Percentiles rank a stretch among this genome's conserved stretches.
phyloP scores from a whole-genome alignment of 2,329 filamentous ascomycete genomes.

The Sporothrix brunneoviolacea region DNA sequence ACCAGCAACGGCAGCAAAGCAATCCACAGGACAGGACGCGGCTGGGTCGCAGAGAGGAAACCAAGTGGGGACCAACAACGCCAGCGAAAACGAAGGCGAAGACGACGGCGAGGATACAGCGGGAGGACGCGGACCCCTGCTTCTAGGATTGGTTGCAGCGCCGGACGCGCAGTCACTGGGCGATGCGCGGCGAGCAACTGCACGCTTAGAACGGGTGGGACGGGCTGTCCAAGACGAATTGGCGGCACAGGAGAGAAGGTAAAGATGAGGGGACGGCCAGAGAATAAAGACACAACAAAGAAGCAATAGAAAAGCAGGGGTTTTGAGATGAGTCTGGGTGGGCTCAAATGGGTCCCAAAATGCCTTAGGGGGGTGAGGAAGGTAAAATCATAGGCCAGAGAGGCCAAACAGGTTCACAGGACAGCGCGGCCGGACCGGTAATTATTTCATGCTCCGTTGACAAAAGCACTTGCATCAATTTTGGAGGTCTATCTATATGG shows the following conservation, averaged over 20 bases:
- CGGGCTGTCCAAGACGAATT: conserved; percentile 49
- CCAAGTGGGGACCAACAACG: not conserved
- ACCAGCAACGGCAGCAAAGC: not conserved
- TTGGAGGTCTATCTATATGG: conserved; percentile 4
- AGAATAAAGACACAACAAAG: too few species aligned
- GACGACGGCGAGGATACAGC: conserved; percentile 14
- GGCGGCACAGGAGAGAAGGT: conserved; percentile 28
- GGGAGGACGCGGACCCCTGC: conserved; percentile 38
- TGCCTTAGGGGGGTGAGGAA: too few species aligned
- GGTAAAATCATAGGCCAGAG: too few species aligned
- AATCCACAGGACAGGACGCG: conserved; percentile 1
- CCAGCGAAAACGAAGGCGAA: conserved; percentile 7
- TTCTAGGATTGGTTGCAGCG: conserved; percentile 50
- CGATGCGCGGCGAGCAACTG: conserved; percentile 47
- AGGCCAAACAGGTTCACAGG: too few species aligned
- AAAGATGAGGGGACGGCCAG: too few species aligned
- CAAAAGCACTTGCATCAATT: conserved; percentile 5
- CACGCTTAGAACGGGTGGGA: conserved; percentile 47
- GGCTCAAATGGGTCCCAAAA: too few species aligned
- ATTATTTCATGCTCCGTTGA: too few species aligned
- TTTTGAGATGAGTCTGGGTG: too few species aligned
- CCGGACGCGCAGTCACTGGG: conserved; percentile 38
- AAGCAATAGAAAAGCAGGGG: too few species aligned
- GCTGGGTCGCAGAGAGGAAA: not conserved
- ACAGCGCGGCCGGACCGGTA: too few species aligned